These are phyloP conservation scores for Bifiguratus adelaidae DNA, from an alignment of 192 early-diverging fungal species.

Conservation along the genomic window DNA sequence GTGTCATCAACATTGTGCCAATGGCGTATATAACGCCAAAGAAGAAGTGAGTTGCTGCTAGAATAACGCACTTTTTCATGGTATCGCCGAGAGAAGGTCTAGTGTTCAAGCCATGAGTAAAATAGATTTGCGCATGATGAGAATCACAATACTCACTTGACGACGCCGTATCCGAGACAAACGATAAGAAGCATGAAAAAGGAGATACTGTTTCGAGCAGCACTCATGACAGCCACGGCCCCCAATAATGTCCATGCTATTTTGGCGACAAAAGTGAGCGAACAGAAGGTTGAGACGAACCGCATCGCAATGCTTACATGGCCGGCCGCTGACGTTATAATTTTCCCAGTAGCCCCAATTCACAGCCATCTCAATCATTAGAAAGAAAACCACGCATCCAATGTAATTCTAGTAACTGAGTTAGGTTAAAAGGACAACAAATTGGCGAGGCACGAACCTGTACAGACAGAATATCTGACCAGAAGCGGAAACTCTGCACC, in stretches of 20 bases:
- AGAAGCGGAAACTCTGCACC: conserved; percentile 62
- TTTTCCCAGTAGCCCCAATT: conserved; percentile 79
- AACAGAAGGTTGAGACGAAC: neutral
- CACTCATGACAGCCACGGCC: conserved; percentile 70
- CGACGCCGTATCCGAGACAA: conserved; percentile 92
- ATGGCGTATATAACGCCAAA: conserved; percentile 82
- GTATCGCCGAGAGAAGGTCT: conserved; percentile 80
- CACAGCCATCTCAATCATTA: conserved; percentile 86
- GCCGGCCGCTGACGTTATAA: conserved; percentile 49
- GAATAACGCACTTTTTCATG: conserved; percentile 77
- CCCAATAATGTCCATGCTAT: conserved; percentile 48
- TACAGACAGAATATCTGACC: conserved; percentile 83
- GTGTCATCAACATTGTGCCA: conserved; percentile 62
- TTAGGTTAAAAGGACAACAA: neutral
- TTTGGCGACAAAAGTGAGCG: conserved; percentile 6
- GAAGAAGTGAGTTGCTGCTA: conserved; percentile 76
- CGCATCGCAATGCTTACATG: conserved; percentile 26
- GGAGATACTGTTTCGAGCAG: conserved; percentile 81
- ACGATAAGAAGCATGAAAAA: conserved; percentile 96
- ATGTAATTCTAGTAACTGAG: conserved; percentile 53
- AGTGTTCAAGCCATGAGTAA: conserved; percentile 2
- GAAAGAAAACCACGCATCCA: conserved; percentile 70
- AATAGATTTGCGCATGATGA: neutral
- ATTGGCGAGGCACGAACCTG: conserved; percentile 32
- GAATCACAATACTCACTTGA: conserved; percentile 42